A percentile compares a stretch with the other conserved stretches of the same genome.
Conservation (phyloP, 495 filamentous ascomycete species). For the Penicillium odoratum region DNA sequence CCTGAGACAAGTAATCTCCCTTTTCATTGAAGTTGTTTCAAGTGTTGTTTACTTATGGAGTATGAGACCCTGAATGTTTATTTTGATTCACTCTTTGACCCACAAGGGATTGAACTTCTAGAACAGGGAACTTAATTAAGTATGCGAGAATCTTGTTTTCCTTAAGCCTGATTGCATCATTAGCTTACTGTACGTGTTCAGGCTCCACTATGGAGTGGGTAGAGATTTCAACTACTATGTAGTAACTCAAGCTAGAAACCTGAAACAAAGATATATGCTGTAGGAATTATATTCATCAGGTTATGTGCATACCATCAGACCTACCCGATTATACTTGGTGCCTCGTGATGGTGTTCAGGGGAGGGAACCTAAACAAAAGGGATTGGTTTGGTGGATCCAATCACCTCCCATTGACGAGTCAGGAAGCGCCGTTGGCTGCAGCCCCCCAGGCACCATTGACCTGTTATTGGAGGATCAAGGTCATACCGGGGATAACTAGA, state of each 20-base stretch:
- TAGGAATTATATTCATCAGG: not conserved
- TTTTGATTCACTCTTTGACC: not conserved
- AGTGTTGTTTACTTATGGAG: not conserved
- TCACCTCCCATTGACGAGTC: not conserved
- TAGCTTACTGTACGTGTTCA: not conserved
- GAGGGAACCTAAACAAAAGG: conserved; percentile 4
- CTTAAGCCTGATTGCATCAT: not conserved
- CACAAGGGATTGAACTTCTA: not conserved
- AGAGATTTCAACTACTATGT: no score
- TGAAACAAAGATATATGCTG: no score
- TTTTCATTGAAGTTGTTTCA: not conserved
- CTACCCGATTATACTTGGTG: not conserved
- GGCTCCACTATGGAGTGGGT: not conserved
- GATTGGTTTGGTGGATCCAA: conserved; percentile 1
- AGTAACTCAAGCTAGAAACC: no score
- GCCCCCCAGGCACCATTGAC: not conserved
- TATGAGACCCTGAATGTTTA: not conserved
- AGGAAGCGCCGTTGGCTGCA: not conserved
- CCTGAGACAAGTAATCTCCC: not conserved
- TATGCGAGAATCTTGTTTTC: not conserved
- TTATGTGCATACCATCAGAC: not conserved
- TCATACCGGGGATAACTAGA: not conserved
- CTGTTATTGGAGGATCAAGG: not conserved
- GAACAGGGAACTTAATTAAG: not conserved
- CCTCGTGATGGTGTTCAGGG: not conserved